Conservation (phyloP, 148 eudicot genomes). For the Bassia scoparia region DNA sequence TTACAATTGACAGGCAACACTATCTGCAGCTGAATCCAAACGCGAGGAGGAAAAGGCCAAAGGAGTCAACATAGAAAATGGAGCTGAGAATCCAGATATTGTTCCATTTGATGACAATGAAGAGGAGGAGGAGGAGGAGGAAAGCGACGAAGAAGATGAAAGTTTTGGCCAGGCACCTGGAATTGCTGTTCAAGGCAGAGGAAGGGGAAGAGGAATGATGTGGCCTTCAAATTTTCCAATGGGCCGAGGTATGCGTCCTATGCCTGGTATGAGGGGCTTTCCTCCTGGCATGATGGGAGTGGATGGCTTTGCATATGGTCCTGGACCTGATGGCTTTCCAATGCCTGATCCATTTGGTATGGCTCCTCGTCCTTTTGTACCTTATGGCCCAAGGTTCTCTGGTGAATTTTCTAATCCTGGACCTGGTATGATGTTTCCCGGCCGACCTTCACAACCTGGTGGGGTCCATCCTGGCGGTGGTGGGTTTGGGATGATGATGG, state of each 20-base stretch:
- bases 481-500: conserved; percentile 92
- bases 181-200: conserved; percentile 59
- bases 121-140: conserved; percentile 95
- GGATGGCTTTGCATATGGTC: conserved; percentile 75
- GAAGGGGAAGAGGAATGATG: conserved; percentile 86
- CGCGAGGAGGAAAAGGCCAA: conserved; percentile 91
- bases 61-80: conserved; percentile 68
- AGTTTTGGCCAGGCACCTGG: conserved; percentile 43
- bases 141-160: conserved; percentile 89
- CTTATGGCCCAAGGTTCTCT: conserved; percentile 71
- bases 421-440: conserved; percentile 77
- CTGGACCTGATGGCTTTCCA: conserved; percentile 53
- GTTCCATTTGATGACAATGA: conserved; percentile 95
- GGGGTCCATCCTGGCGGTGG: conserved; percentile 54
- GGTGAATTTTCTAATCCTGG: conserved; percentile 60
- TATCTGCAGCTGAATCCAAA: conserved; percentile 76
- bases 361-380: conserved; percentile 83
- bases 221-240: conserved; percentile 87
- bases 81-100: conserved; percentile 76
- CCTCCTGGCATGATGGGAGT: conserved; percentile 74
- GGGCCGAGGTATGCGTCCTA: conserved; percentile 60
- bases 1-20: conserved; percentile 54
- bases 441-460: conserved; percentile 61
- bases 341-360: conserved; percentile 70
- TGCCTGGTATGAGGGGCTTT: conserved; percentile 74